Evolutionary conservation across 1,284 basidiomycete species (phyloP).

Genomic region (Fomitopsis palustris): DNA sequence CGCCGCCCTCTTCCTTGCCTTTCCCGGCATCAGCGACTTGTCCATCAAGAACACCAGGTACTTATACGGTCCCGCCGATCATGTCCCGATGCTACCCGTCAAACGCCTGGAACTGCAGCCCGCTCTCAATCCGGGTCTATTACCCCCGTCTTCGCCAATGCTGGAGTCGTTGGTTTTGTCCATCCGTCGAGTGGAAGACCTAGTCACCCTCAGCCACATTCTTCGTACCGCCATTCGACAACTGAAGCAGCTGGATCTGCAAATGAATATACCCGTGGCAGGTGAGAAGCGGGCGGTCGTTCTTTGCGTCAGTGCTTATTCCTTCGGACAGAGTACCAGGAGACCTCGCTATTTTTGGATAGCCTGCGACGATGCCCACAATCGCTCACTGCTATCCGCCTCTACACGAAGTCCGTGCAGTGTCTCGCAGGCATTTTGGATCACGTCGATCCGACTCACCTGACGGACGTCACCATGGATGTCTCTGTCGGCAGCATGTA

Average conservation of each 20-base stretch:
- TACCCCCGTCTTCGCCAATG: background rate
- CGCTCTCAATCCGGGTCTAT: background rate
- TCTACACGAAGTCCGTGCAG: background rate
- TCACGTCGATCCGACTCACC: background rate
- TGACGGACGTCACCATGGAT: background rate
- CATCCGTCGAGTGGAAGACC: background rate
- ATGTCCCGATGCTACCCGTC: background rate
- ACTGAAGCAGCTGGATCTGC: slow-evolving; percentile 1
- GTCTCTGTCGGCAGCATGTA: slow-evolving; percentile 1
- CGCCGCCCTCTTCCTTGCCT: background rate
- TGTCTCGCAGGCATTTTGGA: background rate
- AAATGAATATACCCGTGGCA: background rate
- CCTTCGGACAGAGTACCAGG: background rate
- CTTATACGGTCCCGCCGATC: background rate
- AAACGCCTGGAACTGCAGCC: background rate
- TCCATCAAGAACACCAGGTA: slow-evolving; percentile 2
- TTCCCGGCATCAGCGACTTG: slow-evolving; percentile 1
- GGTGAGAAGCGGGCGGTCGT: background rate
- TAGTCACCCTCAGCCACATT: background rate
- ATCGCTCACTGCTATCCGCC: background rate
- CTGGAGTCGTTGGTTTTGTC: background rate
- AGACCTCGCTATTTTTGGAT: background rate
- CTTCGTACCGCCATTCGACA: background rate
- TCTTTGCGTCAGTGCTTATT: background rate
- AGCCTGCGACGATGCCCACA: background rate